Conservation (phyloP, 441 rosid species). For the Jatropha multifida region DNA sequence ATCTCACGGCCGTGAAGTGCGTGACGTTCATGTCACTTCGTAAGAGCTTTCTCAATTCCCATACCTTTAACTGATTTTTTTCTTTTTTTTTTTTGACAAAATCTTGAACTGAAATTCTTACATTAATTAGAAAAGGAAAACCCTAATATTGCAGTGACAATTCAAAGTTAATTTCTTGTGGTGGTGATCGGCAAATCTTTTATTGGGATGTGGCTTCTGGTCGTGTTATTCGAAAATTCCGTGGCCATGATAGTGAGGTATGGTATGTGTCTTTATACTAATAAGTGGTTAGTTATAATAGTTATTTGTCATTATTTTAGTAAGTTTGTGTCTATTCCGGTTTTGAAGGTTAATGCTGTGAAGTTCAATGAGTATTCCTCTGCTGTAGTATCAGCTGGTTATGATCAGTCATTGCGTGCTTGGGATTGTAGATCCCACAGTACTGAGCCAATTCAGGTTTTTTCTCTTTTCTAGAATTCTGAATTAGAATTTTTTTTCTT, state of each 20-base stretch:
- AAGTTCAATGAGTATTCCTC: conserved; percentile 82
- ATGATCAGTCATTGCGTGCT: conserved; percentile 81
- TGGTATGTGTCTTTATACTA: not conserved
- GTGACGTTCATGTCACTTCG: conserved; percentile 93
- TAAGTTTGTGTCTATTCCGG: not conserved
- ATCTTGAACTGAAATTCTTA: not conserved
- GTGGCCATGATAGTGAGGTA: conserved; percentile 94
- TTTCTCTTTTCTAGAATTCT: not conserved
- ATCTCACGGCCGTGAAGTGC: conserved; percentile 95
- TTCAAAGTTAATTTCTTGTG: conserved; percentile 84
- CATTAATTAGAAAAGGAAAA: not conserved
- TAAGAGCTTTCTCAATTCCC: conserved; percentile 21
- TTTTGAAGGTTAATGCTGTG: conserved; percentile 79
- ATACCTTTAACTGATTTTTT: not conserved
- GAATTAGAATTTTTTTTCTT: no score
- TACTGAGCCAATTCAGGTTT: conserved; percentile 92
- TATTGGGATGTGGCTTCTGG: conserved; percentile 97
- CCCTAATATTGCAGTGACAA: conserved; percentile 52
- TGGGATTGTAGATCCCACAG: conserved; percentile 98
- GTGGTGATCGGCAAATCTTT: conserved; percentile 90
- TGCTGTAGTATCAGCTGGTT: conserved; percentile 89
- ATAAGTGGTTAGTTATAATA: not conserved
- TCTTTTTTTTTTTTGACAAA: no score
- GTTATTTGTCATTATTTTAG: not conserved
- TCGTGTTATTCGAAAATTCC: conserved; percentile 85